Conservation (phyloP, 169 alveolate genomes). For the Plasmodium gaboni region DNA sequence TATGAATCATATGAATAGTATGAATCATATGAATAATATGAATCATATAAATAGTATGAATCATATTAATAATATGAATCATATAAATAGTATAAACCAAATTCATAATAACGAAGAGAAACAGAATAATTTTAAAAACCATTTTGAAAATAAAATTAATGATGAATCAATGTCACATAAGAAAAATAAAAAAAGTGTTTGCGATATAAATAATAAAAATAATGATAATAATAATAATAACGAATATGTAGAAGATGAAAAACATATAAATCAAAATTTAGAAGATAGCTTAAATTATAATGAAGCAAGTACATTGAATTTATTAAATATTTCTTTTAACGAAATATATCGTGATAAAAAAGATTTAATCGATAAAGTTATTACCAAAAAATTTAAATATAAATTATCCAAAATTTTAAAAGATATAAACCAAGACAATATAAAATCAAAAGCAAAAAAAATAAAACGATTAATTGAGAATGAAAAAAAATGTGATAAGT, state of each 20-base stretch:
- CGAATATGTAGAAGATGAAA: constrained; percentile 18
- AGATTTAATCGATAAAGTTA: constrained; percentile 40
- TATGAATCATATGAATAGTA: not conserved
- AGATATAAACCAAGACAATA: constrained; percentile 49
- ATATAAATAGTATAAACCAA: not conserved
- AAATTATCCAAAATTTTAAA: constrained; percentile 46
- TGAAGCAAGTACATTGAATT: constrained; percentile 68
- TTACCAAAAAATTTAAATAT: constrained; percentile 52
- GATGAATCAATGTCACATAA: not conserved
- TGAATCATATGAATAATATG: not conserved
- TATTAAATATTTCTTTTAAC: constrained; percentile 69
- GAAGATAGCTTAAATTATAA: constrained; percentile 74
- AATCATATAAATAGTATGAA: not conserved
- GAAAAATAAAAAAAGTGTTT: not conserved
- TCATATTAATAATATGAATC: not conserved
- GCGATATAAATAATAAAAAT: not conserved
- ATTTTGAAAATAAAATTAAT: not conserved
- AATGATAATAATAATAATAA: not conserved
- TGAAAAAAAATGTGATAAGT: constrained; percentile 7
- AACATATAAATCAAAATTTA: constrained; percentile 55
- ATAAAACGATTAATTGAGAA: constrained; percentile 29
- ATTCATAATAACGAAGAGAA: not conserved
- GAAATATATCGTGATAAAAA: constrained; percentile 54
- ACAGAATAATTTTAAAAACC: not conserved
- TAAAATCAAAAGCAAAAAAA: constrained; percentile 42